Evolutionary conservation across 148 eudicot genomes (phyloP).

Genomic region (Chenopodium berlandieri): DNA sequence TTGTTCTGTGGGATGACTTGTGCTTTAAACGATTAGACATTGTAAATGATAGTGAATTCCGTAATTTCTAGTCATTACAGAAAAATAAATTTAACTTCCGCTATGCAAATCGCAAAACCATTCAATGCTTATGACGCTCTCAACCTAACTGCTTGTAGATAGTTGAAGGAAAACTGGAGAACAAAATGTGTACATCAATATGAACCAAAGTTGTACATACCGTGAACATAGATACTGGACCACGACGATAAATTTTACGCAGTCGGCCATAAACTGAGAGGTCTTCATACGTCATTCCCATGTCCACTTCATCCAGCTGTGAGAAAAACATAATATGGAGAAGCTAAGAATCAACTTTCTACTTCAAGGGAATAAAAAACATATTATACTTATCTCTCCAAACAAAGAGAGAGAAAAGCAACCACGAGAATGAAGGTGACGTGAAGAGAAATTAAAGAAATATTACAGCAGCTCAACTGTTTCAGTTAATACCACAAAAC

Average conservation of each 20-base stretch:
- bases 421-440: neutral
- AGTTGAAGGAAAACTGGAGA: neutral
- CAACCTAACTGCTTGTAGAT: neutral
- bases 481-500: no score
- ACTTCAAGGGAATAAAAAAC: neutral
- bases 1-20: neutral
- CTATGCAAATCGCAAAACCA: neutral
- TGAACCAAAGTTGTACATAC: conserved; percentile 38
- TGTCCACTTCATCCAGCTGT: conserved; percentile 97
- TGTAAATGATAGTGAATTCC: neutral
- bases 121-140: neutral
- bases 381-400: neutral
- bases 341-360: neutral
- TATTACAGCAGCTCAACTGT: no score
- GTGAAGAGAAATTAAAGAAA: no score
- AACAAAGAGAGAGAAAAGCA: neutral
- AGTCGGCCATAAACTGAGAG: conserved; percentile 89
- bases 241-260: conserved; percentile 89
- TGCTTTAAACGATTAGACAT: neutral
- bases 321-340: conserved; percentile 8
- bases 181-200: neutral
- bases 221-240: conserved; percentile 97
- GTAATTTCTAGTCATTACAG: neutral
- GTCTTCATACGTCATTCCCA: conserved; percentile 99
- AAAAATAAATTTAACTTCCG: neutral